Percentiles rank a stretch among this genome's conserved stretches.
Conservation (phyloP, 2,329 filamentous ascomycete species). For the Penicillium sp. region DNA sequence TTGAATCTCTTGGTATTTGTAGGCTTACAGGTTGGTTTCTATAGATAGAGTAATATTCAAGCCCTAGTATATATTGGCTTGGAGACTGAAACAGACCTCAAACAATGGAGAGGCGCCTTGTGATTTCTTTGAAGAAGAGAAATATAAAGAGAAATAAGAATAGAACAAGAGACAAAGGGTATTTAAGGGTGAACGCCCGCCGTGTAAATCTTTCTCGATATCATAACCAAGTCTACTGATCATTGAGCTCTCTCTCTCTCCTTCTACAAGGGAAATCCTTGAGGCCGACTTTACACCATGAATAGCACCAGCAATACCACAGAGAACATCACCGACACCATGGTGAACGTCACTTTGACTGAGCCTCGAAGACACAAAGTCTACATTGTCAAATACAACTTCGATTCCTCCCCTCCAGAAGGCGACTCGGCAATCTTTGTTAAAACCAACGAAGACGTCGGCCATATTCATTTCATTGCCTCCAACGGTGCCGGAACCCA, state of each 20-base stretch:
- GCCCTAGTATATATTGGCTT: not conserved
- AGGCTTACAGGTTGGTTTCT: not conserved
- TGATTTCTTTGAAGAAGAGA: not conserved
- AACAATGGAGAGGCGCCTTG: not conserved
- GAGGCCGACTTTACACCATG: not conserved
- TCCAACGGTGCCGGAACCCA: too few species aligned
- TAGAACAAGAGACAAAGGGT: not conserved
- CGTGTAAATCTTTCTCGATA: not conserved
- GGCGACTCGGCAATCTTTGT: not conserved
- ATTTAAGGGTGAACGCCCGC: not conserved
- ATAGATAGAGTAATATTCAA: not conserved
- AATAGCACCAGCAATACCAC: not conserved
- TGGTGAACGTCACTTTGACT: not conserved
- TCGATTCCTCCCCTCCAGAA: not conserved
- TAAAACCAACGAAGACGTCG: not conserved
- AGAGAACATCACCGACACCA: not conserved
- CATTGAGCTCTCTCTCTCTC: not conserved
- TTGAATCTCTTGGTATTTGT: not conserved
- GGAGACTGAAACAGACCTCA: not conserved
- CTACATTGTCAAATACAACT: not conserved
- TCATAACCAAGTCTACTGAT: too few species aligned
- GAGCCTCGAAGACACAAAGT: not conserved
- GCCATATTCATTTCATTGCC: not conserved
- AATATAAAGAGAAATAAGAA: not conserved
- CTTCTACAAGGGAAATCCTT: too few species aligned